Evolutionary conservation across 2,329 filamentous ascomycete genomes (phyloP).

Genomic region (Beauveria sp.): DNA sequence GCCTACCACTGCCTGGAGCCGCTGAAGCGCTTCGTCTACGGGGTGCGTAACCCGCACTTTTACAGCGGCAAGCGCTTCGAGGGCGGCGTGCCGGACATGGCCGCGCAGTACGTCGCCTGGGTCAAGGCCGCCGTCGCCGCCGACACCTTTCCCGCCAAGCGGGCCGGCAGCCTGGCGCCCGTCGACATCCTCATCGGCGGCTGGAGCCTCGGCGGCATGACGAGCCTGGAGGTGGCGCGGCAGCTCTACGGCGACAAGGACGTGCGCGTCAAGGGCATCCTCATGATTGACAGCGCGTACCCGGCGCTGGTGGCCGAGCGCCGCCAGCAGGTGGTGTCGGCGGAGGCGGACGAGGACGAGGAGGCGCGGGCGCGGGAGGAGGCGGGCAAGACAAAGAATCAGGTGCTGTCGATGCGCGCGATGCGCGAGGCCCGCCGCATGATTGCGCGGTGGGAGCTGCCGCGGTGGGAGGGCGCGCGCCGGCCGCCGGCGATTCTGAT

Average conservation of each 20-base stretch:
- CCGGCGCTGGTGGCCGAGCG: slow-evolving; percentile 19
- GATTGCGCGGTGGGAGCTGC: slow-evolving; percentile 32
- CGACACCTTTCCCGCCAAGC: slow-evolving; percentile 21
- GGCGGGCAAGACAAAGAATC: slow-evolving; percentile 27
- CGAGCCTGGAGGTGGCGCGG: slow-evolving; percentile 43
- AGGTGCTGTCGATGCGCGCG: slow-evolving; percentile 27
- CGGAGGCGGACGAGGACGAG: not conserved
- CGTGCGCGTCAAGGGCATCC: slow-evolving; percentile 38
- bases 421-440: slow-evolving; percentile 36
- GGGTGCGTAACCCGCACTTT: slow-evolving; percentile 48
- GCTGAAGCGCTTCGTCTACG: slow-evolving; percentile 42
- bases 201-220: slow-evolving; percentile 47
- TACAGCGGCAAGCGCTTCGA: slow-evolving; percentile 37
- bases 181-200: slow-evolving; percentile 42
- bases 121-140: slow-evolving; percentile 31
- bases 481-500: slow-evolving; percentile 38
- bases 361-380: slow-evolving; percentile 12
- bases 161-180: slow-evolving; percentile 16
- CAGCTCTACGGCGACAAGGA: slow-evolving; percentile 29
- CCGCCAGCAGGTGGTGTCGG: slow-evolving; percentile 2
- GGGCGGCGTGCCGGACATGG: slow-evolving; percentile 49
- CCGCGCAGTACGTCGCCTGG: slow-evolving; percentile 37
- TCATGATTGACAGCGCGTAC: slow-evolving; percentile 46
- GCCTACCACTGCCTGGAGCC: slow-evolving; percentile 46
- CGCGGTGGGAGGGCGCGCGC: slow-evolving; percentile 26